These are phyloP conservation scores for Aspergillus nanangensis DNA, from an alignment of 495 filamentous ascomycete species.

Conservation along the genomic window DNA sequence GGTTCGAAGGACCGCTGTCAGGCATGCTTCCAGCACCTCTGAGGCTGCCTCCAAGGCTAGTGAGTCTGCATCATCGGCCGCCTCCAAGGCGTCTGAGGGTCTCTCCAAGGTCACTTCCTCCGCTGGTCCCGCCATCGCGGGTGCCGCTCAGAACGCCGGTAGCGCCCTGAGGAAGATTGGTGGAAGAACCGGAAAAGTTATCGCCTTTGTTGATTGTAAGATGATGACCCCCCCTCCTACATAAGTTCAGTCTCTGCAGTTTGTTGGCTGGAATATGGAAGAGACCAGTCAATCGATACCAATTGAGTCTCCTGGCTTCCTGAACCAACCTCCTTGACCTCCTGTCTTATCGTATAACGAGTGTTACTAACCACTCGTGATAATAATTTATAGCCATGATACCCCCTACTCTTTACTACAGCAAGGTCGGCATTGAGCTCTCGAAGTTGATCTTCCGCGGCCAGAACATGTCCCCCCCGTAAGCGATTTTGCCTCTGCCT, in stretches of 20 bases:
- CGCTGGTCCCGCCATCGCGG: slow-evolving; percentile 71
- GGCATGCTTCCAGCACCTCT: slow-evolving; percentile 61
- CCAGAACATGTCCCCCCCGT: slow-evolving; percentile 93
- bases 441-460: slow-evolving; percentile 80
- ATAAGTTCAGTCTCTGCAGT: no score
- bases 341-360: not conserved
- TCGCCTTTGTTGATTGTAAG: slow-evolving; percentile 85
- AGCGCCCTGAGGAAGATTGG: slow-evolving; percentile 71
- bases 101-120: slow-evolving; percentile 77
- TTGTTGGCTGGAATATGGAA: no score
- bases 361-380: slow-evolving; percentile 23
- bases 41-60: slow-evolving; percentile 70
- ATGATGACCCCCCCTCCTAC: slow-evolving; percentile 17
- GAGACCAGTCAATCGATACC: no score
- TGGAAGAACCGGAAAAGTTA: slow-evolving; percentile 75
- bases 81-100: slow-evolving; percentile 78
- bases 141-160: slow-evolving; percentile 59
- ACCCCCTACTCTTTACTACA: slow-evolving; percentile 86
- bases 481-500: slow-evolving; percentile 38
- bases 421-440: slow-evolving; percentile 81
- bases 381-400: slow-evolving; percentile 60
- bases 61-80: slow-evolving; percentile 56
- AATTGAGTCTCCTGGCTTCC: not conserved
- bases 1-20: slow-evolving; percentile 50
- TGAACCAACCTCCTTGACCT: slow-evolving; percentile 7